Percentiles rank a stretch among this genome's conserved stretches.
Conservation (phyloP, 116 monocot genomes). For the Phalaenopsis hybrid region DNA sequence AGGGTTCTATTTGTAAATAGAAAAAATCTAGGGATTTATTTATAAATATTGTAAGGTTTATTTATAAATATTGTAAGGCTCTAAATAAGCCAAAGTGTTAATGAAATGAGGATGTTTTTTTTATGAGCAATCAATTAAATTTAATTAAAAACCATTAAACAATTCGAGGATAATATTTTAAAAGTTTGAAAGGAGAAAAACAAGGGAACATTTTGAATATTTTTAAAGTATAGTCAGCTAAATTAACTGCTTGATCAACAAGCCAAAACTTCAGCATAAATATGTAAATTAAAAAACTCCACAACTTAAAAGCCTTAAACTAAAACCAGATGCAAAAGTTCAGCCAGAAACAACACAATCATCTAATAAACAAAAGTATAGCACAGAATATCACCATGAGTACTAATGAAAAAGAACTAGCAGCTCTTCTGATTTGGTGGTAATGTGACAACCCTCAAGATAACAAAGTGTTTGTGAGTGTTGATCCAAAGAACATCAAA, state of each 20-base stretch:
- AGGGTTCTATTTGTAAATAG: too few relatives aligned
- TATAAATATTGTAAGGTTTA: too few relatives aligned
- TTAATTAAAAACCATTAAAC: background rate
- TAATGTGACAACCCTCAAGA: background rate
- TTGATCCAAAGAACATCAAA: background rate
- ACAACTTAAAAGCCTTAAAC: background rate
- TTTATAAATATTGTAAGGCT: too few relatives aligned
- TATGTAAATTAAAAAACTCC: background rate
- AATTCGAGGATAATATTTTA: background rate
- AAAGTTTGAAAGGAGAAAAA: background rate
- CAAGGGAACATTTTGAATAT: too few relatives aligned
- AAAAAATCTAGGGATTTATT: too few relatives aligned
- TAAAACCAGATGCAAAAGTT: background rate
- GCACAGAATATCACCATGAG: background rate
- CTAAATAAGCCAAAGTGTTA: too few relatives aligned
- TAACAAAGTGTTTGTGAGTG: background rate
- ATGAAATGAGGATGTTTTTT: too few relatives aligned
- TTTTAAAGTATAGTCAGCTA: background rate
- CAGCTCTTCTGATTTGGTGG: background rate
- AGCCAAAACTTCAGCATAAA: background rate
- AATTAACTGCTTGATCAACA: background rate
- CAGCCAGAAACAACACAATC: background rate
- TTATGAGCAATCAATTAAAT: too few relatives aligned
- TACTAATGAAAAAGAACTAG: background rate
- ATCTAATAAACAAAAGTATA: background rate